A percentile compares a stretch with the other conserved stretches of the same genome.
These are phyloP conservation scores for Echites panduratus DNA, from an alignment of 257 asterid species.

Conservation along the genomic window DNA sequence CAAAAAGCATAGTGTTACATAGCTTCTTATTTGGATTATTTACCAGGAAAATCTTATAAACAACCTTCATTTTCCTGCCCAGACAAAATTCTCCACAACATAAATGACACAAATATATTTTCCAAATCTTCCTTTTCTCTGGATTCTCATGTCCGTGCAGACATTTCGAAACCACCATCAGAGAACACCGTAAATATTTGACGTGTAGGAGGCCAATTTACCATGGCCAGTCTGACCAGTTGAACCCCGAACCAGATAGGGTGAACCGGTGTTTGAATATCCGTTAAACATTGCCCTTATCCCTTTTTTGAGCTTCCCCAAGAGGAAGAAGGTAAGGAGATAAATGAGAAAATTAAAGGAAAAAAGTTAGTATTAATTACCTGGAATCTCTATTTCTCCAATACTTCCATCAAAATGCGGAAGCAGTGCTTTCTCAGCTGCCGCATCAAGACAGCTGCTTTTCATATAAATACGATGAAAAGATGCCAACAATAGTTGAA, in stretches of 20 bases:
- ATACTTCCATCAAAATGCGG: slow-evolving; percentile 60
- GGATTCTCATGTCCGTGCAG: background rate
- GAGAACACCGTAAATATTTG: background rate
- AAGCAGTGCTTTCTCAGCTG: slow-evolving; percentile 72
- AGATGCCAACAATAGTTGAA: slow-evolving; percentile 6
- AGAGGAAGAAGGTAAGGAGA: slow-evolving; percentile 12
- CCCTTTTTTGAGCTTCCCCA: background rate
- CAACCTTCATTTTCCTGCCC: background rate
- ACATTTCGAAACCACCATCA: background rate
- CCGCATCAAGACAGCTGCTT: slow-evolving; percentile 75
- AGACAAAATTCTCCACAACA: background rate
- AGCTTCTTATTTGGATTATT: slow-evolving; percentile 10
- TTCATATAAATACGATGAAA: slow-evolving; percentile 17
- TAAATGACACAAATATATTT: background rate
- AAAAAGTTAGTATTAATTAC: slow-evolving; percentile 32
- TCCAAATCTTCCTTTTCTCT: background rate
- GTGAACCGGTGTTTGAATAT: too few species aligned
- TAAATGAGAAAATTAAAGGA: slow-evolving; percentile 1
- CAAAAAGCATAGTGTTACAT: slow-evolving; percentile 12
- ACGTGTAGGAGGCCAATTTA: background rate
- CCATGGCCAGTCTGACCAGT: too few species aligned
- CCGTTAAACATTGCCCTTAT: background rate
- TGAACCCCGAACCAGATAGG: too few species aligned
- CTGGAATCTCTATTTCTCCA: slow-evolving; percentile 65
- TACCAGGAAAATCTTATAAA: slow-evolving; percentile 1